Base-by-base conservation (phyloP, 129 eudicot genomes). In the Rutidosis leptorrhynchoides region DNA sequence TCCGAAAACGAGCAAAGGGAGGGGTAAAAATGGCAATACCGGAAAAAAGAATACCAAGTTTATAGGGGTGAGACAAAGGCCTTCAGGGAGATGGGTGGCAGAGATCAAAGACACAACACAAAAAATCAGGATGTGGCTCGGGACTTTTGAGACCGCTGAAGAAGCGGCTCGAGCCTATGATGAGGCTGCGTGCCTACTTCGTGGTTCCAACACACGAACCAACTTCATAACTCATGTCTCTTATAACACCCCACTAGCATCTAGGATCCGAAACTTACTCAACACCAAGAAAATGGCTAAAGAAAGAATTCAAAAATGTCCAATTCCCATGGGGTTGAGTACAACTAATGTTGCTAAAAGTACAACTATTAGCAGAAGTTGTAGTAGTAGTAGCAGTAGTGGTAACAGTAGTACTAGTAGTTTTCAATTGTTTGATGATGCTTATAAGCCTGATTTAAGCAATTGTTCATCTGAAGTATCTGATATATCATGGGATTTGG, bases 61-160 rank as follows among this genome's bases (percentile, higher is more conserved):
- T 88, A 81, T 88, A 10, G 96, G 96, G 45, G 96, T 88, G 24
- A 88, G 96, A 66, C 96, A 88, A 63, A 83, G 96, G 80, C 87
- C 96, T 53, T 85, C 93, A 29, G 96, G 96, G 19, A 85, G 89
- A 78, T 88, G 96, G 96, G 93, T 88, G n/a, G 93, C 96, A 33
- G 96, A 88, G 79, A 88, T 88, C 71, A 88, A 88, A 81, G 96
- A 85, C 82, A 88, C 96, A 14, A 85, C 96, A 27, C 96, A 88
- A 40, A 85, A 88, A 81, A 88, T 88, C 19, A 73, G 96, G 69
- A 88, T 88, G 96, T 88, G 96, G 96, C 83, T 88, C 3, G 96
- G 96, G 46, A 88, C 96, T 7, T 88, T 82, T 63, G 89, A 88
- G 72, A 85, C 96, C 0, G 96, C 96, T 21, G 96, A 88, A 77